A percentile compares a stretch with the other conserved stretches of the same genome.
Conservation (phyloP, 2,329 filamentous ascomycete genomes). For the Aspergillus flavus region DNA sequence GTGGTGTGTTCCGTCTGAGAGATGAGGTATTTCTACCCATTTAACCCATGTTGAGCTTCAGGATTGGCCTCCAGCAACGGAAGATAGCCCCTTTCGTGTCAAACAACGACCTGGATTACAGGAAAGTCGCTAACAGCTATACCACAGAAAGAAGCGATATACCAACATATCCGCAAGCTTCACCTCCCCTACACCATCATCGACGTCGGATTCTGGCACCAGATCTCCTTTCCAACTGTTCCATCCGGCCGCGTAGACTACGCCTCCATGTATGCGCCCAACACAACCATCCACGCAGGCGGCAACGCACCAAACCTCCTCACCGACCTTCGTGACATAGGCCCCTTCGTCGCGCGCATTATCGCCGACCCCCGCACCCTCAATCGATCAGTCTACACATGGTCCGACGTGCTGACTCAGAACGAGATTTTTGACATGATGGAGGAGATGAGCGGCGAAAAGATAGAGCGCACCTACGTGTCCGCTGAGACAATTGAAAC, state of each 20-base stretch:
- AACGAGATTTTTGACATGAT: not conserved
- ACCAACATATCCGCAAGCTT: constrained; percentile 47
- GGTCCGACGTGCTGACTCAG: not conserved
- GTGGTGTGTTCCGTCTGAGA: constrained; percentile 36
- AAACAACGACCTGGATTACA: fast-evolving
- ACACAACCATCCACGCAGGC: not conserved
- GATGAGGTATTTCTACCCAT: constrained; percentile 26
- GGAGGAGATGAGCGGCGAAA: not conserved
- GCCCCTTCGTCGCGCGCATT: not conserved
- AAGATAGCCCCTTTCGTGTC: not conserved
- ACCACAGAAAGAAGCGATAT: constrained; percentile 49
- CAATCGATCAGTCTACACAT: not conserved
- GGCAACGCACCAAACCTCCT: not conserved
- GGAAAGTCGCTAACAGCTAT: not conserved
- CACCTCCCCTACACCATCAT: constrained; percentile 55
- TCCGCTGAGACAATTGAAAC: not conserved
- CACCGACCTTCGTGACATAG: not conserved
- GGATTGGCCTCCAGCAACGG: not conserved
- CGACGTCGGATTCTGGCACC: constrained; percentile 59
- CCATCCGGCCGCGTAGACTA: constrained; percentile 27
- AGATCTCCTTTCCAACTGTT: constrained; percentile 42
- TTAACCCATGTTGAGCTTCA: not conserved
- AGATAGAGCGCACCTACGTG: not conserved
- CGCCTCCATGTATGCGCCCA: not conserved
- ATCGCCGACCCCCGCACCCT: not conserved